Evolutionary conservation across 2,329 filamentous ascomycete species (phyloP).

Genomic region (Aureobasidium sp.): DNA sequence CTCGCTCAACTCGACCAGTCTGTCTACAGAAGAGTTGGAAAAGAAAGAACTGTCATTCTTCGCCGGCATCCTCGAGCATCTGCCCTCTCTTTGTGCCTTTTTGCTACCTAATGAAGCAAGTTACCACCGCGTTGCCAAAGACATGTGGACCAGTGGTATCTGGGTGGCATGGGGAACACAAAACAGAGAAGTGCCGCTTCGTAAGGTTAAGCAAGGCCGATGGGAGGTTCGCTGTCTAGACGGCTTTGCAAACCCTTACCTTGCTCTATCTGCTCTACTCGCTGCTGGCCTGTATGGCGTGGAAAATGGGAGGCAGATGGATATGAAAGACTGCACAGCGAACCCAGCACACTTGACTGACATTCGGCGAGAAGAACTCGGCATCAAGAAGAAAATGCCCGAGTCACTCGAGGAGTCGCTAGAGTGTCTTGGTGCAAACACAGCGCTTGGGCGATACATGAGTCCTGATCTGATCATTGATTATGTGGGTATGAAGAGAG

Average conservation of each 20-base stretch:
- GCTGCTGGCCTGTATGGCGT: slow-evolving; percentile 55
- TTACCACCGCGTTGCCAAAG: slow-evolving; percentile 61
- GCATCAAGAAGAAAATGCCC: slow-evolving; percentile 51
- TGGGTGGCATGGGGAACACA: slow-evolving; percentile 78
- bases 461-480: slow-evolving; percentile 47
- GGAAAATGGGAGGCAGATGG: slow-evolving; percentile 35
- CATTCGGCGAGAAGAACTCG: slow-evolving; percentile 44
- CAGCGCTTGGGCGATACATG: slow-evolving; percentile 41
- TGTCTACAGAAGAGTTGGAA: slow-evolving; percentile 19
- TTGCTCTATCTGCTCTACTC: slow-evolving; percentile 58
- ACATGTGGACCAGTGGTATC: slow-evolving; percentile 70
- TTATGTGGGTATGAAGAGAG: slow-evolving; percentile 54
- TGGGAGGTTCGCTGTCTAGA: slow-evolving; percentile 79
- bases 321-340: slow-evolving; percentile 46
- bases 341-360: slow-evolving; percentile 46
- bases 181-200: slow-evolving; percentile 68
- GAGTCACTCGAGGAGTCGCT: slow-evolving; percentile 50
- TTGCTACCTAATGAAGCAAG: slow-evolving; percentile 58
- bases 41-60: slow-evolving; percentile 57
- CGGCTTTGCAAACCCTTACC: slow-evolving; percentile 70
- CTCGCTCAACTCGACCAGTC: slow-evolving; percentile 48
- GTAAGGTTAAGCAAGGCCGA: slow-evolving; percentile 58
- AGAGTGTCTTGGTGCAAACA: slow-evolving; percentile 43
- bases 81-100: slow-evolving; percentile 62
- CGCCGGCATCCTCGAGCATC: slow-evolving; percentile 60